Base-by-base conservation (phyloP, 1,139 yeast genomes). In the Suhomyces bokatorum region DNA sequence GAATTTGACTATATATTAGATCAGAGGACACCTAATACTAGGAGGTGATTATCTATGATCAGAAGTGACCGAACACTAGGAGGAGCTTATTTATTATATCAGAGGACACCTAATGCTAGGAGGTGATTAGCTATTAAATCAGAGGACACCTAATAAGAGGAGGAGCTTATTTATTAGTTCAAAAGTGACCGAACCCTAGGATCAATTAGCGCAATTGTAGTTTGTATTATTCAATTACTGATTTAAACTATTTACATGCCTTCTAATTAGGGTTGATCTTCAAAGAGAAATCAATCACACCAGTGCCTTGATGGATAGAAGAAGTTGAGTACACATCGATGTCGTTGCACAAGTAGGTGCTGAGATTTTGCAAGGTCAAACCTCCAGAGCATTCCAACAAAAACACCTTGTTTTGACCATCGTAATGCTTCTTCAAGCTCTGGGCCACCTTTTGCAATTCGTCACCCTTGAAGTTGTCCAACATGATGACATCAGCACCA, bases 401-500 rank as follows among this genome's bases (percentile, higher is more conserved):
- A 56, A 87, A 87, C 4, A 72, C 62, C 44, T 73, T 73, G 63
- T 58, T 17, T 34, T 61, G 57, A 11, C 80, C 81, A 4, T 64
- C 59, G 79, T 87, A 87, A 52, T 72, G 73, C 9, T 61, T 52
- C 62, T 85, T 88, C 53, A 91, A 69, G 50, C 68, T 75, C 34
- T 64, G 64, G 1, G 97, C 96, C 16, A 86, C 95, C 2, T 62
- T 54, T 53, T 79, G 82, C 48, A 91, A 73, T 28, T 77, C 87
- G 0, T 75, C 79, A 3, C 91, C 89, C 3, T 73, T 62, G 63
- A 93, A 91, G 64, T 93, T 91, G 62, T 93, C 98, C 60, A 93
- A 77, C 98, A 91, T 91, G 52, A 93, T 85, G 15, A 91, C 89
- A 64, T 91, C 98, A 0, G 98, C 97, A 14, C 98, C 98, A 6